These are phyloP conservation scores for Lyophyllum atratum DNA, from an alignment of 768 basidiomycete species.

Conservation along the genomic window DNA sequence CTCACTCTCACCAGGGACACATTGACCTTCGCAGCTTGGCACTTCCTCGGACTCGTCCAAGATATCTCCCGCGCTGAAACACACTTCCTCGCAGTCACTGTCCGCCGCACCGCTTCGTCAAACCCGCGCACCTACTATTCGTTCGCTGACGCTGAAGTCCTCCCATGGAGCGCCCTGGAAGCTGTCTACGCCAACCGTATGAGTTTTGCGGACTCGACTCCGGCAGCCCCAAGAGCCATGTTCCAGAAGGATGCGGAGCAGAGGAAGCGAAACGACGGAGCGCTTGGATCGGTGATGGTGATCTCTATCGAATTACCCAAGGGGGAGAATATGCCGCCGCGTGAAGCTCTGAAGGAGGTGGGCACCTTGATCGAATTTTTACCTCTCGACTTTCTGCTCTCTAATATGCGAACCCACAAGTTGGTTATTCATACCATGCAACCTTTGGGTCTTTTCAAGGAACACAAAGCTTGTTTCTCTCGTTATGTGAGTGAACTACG, in stretches of 20 bases:
- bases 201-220: slow-evolving; percentile 2
- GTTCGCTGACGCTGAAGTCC: slow-evolving; percentile 8
- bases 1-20: slow-evolving; percentile 1
- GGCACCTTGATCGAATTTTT: background rate
- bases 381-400: background rate
- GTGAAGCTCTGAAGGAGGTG: slow-evolving; percentile 2
- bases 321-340: slow-evolving; percentile 9
- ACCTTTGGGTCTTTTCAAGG: slow-evolving; percentile 11
- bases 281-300: slow-evolving; percentile 12
- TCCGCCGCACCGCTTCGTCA: slow-evolving; percentile 4
- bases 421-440: slow-evolving; percentile 3
- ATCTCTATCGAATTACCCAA: slow-evolving; percentile 9
- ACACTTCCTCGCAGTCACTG: slow-evolving; percentile 7
- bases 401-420: background rate
- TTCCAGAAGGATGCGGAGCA: slow-evolving; percentile 1
- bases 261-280: slow-evolving; percentile 9
- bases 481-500: slow-evolving; percentile 2
- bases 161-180: slow-evolving; percentile 9
- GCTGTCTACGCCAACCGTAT: slow-evolving; percentile 4
- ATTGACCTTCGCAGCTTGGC: slow-evolving; percentile 5
- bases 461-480: slow-evolving; percentile 3
- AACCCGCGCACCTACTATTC: slow-evolving; percentile 7
- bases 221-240: slow-evolving; percentile 5
- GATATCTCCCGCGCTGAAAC: slow-evolving; percentile 9
- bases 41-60: slow-evolving; percentile 7